Conservation (phyloP, 2,329 filamentous ascomycete species). For the Neonectria magnoliae region DNA sequence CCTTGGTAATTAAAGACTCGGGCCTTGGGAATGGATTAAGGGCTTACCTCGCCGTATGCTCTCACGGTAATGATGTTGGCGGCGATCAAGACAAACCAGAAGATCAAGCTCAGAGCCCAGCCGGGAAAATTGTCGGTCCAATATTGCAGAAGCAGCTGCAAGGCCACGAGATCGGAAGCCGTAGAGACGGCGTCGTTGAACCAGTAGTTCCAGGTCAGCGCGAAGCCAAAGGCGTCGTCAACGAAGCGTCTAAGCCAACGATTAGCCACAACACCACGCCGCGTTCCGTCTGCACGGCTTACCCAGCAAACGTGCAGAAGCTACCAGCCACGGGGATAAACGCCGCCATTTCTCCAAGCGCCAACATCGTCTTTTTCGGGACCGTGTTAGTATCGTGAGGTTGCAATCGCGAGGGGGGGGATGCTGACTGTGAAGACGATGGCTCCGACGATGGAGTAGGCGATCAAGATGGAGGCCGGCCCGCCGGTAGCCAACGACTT, state of each 20-base stretch:
- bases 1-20: no score
- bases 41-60: constrained; percentile 48
- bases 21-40: no score
- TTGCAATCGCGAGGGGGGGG: no score
- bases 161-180: constrained; percentile 66
- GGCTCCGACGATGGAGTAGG: constrained; percentile 64
- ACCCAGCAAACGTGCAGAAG: constrained; percentile 61
- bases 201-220: constrained; percentile 70
- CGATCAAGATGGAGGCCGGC: constrained; percentile 67
- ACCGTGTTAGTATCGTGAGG: no score
- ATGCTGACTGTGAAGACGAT: constrained; percentile 58
- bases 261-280: constrained; percentile 38
- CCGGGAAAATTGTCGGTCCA: constrained; percentile 72
- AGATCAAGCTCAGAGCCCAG: constrained; percentile 70
- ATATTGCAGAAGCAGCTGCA: constrained; percentile 65
- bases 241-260: constrained; percentile 53
- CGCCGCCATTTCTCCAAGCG: constrained; percentile 69
- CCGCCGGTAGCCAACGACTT: constrained; percentile 68
- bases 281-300: constrained; percentile 53
- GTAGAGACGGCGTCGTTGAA: constrained; percentile 68
- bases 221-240: constrained; percentile 64
- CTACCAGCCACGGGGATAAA: constrained; percentile 62
- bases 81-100: constrained; percentile 64
- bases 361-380: constrained; percentile 59
- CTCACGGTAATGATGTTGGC: constrained; percentile 49